phyloP scores from a whole-genome alignment of 2,329 filamentous ascomycete genomes.

The Colletotrichum scovillei region DNA sequence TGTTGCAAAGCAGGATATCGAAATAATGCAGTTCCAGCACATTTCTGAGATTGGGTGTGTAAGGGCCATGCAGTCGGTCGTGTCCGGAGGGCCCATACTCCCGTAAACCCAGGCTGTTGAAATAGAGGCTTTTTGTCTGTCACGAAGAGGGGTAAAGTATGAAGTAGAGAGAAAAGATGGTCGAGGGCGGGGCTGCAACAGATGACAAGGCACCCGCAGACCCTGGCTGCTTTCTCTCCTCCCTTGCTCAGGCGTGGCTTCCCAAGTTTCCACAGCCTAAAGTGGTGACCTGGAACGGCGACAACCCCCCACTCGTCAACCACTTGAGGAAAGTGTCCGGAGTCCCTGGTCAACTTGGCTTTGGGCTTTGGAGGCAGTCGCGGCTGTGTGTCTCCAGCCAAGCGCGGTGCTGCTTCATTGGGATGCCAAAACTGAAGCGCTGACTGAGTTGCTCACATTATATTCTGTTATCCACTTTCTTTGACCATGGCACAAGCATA shows the following conservation, averaged over 20 bases:
- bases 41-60: not conserved
- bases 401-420: no score
- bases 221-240: not conserved
- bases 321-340: conserved; percentile 10
- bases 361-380: not conserved
- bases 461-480: not conserved
- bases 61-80: not conserved
- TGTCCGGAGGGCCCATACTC: not conserved
- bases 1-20: not conserved
- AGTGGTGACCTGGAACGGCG: not conserved
- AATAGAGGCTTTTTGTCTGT: conserved; percentile 1
- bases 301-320: conserved; percentile 5
- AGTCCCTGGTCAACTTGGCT: not conserved
- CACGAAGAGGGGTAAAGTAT: conserved; percentile 30
- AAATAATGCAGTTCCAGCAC: not conserved
- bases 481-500: not conserved
- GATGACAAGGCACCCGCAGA: not conserved
- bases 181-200: conserved; percentile 30
- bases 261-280: not conserved
- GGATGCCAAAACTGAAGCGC: not conserved
- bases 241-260: not conserved
- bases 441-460: not conserved
- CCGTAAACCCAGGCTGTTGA: not conserved
- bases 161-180: conserved; percentile 33
- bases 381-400: no score